phyloP scores from a whole-genome alignment of 208 protist species.

The Wallacemonas rigidus region DNA sequence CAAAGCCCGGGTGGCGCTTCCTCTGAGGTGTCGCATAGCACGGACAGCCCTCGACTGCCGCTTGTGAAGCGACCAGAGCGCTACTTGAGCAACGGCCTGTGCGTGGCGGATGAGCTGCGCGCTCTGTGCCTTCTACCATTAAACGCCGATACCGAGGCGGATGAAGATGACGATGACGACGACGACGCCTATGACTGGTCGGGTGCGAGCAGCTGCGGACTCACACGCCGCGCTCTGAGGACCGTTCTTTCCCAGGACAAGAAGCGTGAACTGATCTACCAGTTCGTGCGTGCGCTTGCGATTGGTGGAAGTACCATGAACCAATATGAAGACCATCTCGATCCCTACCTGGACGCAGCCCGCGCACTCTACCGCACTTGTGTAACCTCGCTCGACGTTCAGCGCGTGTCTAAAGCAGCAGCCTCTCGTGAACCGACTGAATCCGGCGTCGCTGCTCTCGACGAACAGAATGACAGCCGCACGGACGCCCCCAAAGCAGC shows the following conservation, averaged over 20 bases:
- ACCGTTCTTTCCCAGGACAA: slow-evolving; percentile 33
- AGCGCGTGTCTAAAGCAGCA: not conserved
- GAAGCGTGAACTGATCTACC: slow-evolving; percentile 66
- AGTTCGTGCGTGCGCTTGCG: slow-evolving; percentile 70
- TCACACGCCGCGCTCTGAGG: slow-evolving; percentile 27
- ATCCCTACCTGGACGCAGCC: slow-evolving; percentile 47
- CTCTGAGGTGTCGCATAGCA: not conserved
- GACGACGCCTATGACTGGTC: slow-evolving; percentile 42
- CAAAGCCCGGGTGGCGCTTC: not conserved
- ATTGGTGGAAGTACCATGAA: slow-evolving; percentile 73
- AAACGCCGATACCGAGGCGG: slow-evolving; percentile 1
- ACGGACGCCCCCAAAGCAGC: no score
- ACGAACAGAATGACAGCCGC: not conserved
- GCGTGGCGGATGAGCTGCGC: slow-evolving; percentile 74
- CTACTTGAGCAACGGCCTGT: slow-evolving; percentile 55
- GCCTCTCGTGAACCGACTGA: not conserved
- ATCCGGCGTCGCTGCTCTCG: not conserved
- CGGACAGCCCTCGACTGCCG: slow-evolving; percentile 22
- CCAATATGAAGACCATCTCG: slow-evolving; percentile 80
- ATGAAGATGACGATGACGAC: slow-evolving; percentile 28
- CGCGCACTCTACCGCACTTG: slow-evolving; percentile 46
- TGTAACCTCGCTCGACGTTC: slow-evolving; percentile 39
- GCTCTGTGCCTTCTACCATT: slow-evolving; percentile 52
- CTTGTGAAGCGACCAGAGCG: slow-evolving; percentile 48
- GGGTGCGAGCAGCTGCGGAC: slow-evolving; percentile 18